Percentiles rank a stretch among this genome's conserved stretches.
These are phyloP conservation scores for Pilatotrama ljubarskyi DNA, from an alignment of 768 basidiomycete genomes.

Conservation along the genomic window DNA sequence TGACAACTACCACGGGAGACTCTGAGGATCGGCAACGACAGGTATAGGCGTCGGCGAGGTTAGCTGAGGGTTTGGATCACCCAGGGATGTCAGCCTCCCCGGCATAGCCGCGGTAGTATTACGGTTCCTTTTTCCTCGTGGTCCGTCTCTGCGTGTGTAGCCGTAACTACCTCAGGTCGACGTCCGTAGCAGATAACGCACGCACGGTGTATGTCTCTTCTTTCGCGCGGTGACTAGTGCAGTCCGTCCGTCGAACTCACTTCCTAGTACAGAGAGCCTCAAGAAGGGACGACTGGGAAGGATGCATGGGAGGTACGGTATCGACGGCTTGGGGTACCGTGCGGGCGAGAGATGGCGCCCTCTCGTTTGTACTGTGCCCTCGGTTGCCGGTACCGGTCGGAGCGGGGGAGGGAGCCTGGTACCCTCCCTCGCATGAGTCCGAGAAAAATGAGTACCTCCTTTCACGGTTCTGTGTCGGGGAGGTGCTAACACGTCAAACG, in stretches of 20 bases:
- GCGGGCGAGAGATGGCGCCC: slow-evolving; percentile 10
- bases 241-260: too few species aligned
- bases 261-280: too few species aligned
- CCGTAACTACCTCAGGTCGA: too few species aligned
- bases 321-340: background rate
- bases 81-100: background rate
- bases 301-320: background rate
- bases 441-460: background rate
- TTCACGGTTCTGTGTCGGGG: too few species aligned
- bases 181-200: too few species aligned
- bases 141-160: background rate
- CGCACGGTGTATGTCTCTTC: too few species aligned
- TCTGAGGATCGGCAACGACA: too few species aligned
- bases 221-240: too few species aligned
- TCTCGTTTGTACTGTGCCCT: background rate
- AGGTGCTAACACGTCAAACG: too few species aligned
- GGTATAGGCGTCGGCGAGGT: slow-evolving; percentile 3
- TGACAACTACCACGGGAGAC: too few species aligned
- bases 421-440: slow-evolving; percentile 11
- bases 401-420: slow-evolving; percentile 7
- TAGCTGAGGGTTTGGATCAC: slow-evolving; percentile 7
- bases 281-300: background rate
- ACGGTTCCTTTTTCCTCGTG: background rate
- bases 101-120: slow-evolving; percentile 1
- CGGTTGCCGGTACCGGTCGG: background rate